These are phyloP conservation scores for Penicillium salamii DNA, from an alignment of 495 filamentous ascomycete genomes.

Conservation along the genomic window DNA sequence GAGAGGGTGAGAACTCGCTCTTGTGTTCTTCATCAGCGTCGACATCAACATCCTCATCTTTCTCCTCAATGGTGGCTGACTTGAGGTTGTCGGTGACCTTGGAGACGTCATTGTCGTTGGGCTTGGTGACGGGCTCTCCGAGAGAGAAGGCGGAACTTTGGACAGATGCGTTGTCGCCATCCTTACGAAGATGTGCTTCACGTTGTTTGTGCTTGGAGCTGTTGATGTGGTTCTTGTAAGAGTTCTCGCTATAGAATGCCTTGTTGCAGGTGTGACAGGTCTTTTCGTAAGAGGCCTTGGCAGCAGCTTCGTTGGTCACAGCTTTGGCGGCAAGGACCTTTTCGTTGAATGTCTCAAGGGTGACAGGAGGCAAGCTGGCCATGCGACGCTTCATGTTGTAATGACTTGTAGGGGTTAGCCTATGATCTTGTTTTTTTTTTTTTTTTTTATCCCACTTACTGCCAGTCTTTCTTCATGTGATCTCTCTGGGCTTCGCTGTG, in stretches of 20 bases:
- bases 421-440: slow-evolving; percentile 1
- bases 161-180: slow-evolving; percentile 67
- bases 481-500: slow-evolving; percentile 87
- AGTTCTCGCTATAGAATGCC: slow-evolving; percentile 93
- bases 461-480: slow-evolving; percentile 98
- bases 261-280: slow-evolving; percentile 80
- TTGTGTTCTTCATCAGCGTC: slow-evolving; percentile 22
- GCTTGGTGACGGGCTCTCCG: slow-evolving; percentile 67
- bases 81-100: slow-evolving; percentile 77
- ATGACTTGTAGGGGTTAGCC: slow-evolving; percentile 50
- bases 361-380: slow-evolving; percentile 84
- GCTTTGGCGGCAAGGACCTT: slow-evolving; percentile 95
- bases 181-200: slow-evolving; percentile 46
- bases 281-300: slow-evolving; percentile 86
- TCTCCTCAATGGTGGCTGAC: slow-evolving; percentile 64
- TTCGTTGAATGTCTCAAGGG: slow-evolving; percentile 90
- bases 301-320: slow-evolving; percentile 74
- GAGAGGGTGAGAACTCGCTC: slow-evolving; percentile 47
- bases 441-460: slow-evolving; percentile 56
- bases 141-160: slow-evolving; percentile 90
- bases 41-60: slow-evolving; percentile 27
- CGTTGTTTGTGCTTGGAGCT: slow-evolving; percentile 87
- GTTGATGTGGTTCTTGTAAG: slow-evolving; percentile 86
- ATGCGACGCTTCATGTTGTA: slow-evolving; percentile 98
- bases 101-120: slow-evolving; percentile 66